Conservation (phyloP, 2,329 filamentous ascomycete species). For the Paecilomyces variotii region DNA sequence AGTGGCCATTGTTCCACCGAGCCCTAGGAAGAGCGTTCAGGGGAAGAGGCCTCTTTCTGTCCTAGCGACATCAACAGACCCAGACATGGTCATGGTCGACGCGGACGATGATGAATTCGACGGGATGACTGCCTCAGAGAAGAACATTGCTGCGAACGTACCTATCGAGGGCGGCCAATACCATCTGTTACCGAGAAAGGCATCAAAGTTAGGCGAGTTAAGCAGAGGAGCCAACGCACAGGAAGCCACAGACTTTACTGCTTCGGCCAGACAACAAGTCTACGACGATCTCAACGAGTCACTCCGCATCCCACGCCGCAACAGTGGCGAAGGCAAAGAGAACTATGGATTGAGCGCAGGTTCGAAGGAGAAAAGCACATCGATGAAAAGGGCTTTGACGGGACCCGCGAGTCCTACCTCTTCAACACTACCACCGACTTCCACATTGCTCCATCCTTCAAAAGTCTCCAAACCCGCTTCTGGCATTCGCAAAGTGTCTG, state of each 20-base stretch:
- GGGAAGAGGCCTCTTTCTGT: constrained; percentile 39
- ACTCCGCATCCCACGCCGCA: not conserved
- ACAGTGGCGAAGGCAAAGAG: not conserved
- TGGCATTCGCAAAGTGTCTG: constrained; percentile 15
- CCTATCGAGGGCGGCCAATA: not conserved
- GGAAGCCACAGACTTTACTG: not conserved
- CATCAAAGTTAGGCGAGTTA: constrained; percentile 24
- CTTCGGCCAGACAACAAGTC: not conserved
- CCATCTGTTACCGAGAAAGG: constrained; percentile 23
- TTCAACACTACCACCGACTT: not conserved
- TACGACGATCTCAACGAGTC: not conserved
- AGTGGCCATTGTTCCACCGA: constrained; percentile 26
- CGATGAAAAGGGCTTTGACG: not conserved
- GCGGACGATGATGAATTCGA: constrained; percentile 19
- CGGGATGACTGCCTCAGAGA: constrained; percentile 28
- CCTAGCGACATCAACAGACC: constrained; percentile 27
- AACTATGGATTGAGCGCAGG: not conserved
- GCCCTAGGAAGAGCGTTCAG: constrained; percentile 25
- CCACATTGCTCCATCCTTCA: constrained; percentile 2
- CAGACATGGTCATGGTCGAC: constrained; percentile 22
- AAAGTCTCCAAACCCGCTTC: constrained; percentile 11
- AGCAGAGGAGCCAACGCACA: constrained; percentile 14
- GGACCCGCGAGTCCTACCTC: not conserved
- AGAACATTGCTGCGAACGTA: constrained; percentile 34
- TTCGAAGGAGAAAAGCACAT: not conserved